Evolutionary conservation across 1,284 basidiomycete genomes (phyloP).

Genomic region (Vanrija humicola): DNA sequence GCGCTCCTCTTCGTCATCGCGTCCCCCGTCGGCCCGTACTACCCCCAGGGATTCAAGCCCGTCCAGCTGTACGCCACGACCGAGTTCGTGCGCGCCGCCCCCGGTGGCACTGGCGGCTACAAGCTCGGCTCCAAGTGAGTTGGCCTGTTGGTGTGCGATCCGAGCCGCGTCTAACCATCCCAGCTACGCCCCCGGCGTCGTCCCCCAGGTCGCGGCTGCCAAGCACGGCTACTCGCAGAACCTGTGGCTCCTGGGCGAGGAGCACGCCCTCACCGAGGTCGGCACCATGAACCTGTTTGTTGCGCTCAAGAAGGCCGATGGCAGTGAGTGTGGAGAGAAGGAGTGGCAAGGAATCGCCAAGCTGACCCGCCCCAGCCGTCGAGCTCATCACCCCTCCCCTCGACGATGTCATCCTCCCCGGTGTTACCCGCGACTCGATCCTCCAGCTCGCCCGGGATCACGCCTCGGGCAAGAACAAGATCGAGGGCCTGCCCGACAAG

Average conservation of each 20-base stretch:
- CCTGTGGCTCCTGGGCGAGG: conserved; percentile 85
- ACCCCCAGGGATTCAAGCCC: conserved; percentile 91
- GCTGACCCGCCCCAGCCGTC: conserved; percentile 49
- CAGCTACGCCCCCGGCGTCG: conserved; percentile 78
- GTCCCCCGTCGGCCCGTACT: conserved; percentile 92
- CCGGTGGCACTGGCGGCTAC: conserved; percentile 87
- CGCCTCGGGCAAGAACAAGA: conserved; percentile 55
- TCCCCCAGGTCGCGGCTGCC: conserved; percentile 82
- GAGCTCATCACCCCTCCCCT: conserved; percentile 90
- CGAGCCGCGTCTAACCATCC: neutral
- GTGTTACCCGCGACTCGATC: conserved; percentile 91
- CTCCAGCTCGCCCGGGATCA: conserved; percentile 77
- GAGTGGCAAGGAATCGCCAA: neutral
- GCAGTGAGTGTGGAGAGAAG: conserved; percentile 52
- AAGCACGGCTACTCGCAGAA: conserved; percentile 86
- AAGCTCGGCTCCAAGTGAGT: conserved; percentile 77
- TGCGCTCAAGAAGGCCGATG: conserved; percentile 71
- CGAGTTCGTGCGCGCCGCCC: conserved; percentile 81
- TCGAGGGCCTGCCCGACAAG: conserved; percentile 63
- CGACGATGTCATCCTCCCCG: conserved; percentile 92
- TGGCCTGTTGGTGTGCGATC: too few species aligned
- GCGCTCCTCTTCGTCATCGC: conserved; percentile 93
- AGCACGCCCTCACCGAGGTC: conserved; percentile 73
- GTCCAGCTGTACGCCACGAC: conserved; percentile 88
- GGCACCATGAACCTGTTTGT: conserved; percentile 98